A percentile compares a stretch with the other conserved stretches of the same genome.
These are phyloP conservation scores for Candida ipomoeae DNA, from an alignment of 805 yeast species.

Conservation along the genomic window DNA sequence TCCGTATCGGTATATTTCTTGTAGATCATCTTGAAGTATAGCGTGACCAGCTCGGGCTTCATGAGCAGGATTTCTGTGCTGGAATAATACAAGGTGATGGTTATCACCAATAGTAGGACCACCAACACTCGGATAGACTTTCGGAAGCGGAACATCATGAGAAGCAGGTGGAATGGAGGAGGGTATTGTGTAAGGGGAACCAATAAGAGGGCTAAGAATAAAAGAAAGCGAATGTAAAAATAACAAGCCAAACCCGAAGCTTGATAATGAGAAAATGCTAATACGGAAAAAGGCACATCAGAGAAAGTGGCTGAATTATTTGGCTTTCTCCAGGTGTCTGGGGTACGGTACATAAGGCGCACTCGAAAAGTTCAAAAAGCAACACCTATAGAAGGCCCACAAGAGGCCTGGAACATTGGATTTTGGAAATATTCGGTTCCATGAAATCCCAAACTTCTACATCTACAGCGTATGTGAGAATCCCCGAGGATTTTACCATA, in stretches of 20 bases:
- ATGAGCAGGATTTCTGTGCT: neutral
- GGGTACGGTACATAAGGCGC: neutral
- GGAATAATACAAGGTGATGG: neutral
- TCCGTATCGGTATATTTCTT: neutral
- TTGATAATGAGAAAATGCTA: neutral
- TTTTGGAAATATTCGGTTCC: no score
- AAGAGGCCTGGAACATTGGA: neutral
- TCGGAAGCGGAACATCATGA: neutral
- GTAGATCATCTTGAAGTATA: slow-evolving; percentile 2
- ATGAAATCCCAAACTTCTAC: no score
- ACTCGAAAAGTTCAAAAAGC: neutral
- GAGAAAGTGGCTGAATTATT: neutral
- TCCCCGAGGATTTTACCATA: no score
- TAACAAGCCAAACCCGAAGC: neutral
- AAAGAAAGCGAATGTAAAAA: neutral
- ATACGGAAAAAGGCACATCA: neutral
- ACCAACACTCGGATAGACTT: neutral
- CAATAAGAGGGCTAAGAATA: neutral
- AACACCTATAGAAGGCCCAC: no score
- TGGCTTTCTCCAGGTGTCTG: neutral
- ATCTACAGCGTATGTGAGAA: no score
- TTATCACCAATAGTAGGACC: neutral
- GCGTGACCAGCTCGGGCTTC: neutral
- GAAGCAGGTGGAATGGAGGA: no score
- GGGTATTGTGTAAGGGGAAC: no score